Evolutionary conservation across 345 rosid species (phyloP).

Genomic region (Dovyalis caffra): DNA sequence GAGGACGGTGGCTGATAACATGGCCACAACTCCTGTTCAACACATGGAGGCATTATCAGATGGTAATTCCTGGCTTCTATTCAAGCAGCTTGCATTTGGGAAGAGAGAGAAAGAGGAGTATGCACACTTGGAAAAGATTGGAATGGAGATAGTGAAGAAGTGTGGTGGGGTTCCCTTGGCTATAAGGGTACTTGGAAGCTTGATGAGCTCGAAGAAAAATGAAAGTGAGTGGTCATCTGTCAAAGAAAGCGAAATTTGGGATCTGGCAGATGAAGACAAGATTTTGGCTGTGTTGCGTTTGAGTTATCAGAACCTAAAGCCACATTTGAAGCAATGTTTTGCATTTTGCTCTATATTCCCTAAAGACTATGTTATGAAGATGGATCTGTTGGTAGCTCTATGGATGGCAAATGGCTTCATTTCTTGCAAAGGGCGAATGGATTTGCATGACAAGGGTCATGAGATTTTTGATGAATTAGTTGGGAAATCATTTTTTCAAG

Average conservation of each 20-base stretch:
- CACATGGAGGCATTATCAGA: not conserved
- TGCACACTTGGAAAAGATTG: conserved; percentile 6
- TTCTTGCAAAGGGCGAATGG: not conserved
- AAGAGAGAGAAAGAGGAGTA: not conserved
- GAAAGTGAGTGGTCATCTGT: conserved; percentile 10
- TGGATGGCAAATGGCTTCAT: conserved; percentile 36
- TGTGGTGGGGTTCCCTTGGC: conserved; percentile 22
- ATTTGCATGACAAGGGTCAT: conserved; percentile 7
- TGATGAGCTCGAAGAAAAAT: not conserved
- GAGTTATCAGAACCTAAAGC: not conserved
- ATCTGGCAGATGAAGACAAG: not conserved
- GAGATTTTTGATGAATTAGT: conserved; percentile 17
- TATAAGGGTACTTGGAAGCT: conserved; percentile 7
- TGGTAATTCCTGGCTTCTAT: conserved; percentile 9
- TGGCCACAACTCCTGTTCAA: not conserved
- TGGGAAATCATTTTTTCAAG: conserved; percentile 21
- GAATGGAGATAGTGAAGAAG: conserved; percentile 9
- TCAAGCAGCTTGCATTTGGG: conserved; percentile 4
- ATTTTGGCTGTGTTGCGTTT: not conserved
- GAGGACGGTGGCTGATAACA: not conserved
- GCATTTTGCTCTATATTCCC: conserved; percentile 6
- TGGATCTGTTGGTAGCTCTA: not conserved
- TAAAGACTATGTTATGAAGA: not conserved
- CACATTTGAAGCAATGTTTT: conserved; percentile 1
- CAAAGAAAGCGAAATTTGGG: conserved; percentile 17